Conservation (phyloP, 1,139 yeast genomes). For the Diutina neorugosa region DNA sequence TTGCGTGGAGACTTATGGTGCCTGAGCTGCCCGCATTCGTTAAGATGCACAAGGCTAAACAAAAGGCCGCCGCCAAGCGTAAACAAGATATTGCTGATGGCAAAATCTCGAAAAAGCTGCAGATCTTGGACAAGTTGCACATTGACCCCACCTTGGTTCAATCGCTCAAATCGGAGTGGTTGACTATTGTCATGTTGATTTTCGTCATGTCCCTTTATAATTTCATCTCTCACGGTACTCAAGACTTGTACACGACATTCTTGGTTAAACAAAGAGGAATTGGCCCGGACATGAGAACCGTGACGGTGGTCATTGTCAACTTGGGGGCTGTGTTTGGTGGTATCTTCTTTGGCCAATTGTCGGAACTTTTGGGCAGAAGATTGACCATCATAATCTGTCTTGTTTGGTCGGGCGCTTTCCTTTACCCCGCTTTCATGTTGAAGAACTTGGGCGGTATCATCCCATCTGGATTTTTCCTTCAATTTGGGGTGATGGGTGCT, state of each 20-base stretch:
- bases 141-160: neutral
- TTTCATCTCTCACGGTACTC: conserved; percentile 65
- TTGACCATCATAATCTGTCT: conserved; percentile 42
- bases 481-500: conserved; percentile 75
- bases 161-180: conserved; percentile 27
- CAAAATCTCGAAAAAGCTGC: neutral
- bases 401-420: conserved; percentile 51
- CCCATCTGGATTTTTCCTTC: conserved; percentile 71
- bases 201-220: conserved; percentile 37
- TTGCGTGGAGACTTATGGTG: conserved; percentile 24
- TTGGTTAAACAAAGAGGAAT: conserved; percentile 41
- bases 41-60: neutral
- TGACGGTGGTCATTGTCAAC: conserved; percentile 58
- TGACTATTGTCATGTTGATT: conserved; percentile 30
- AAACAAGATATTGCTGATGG: conserved; percentile 1
- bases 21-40: neutral
- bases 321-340: conserved; percentile 64
- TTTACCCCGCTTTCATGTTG: conserved; percentile 66
- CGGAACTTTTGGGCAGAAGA: conserved; percentile 51
- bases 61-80: neutral
- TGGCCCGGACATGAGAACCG: conserved; percentile 42
- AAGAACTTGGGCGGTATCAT: conserved; percentile 38
- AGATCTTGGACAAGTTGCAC: neutral
- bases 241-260: conserved; percentile 61
- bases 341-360: conserved; percentile 45